Evolutionary conservation across 257 asterid genomes (phyloP).

Genomic region (Voacanga thouarsii): DNA sequence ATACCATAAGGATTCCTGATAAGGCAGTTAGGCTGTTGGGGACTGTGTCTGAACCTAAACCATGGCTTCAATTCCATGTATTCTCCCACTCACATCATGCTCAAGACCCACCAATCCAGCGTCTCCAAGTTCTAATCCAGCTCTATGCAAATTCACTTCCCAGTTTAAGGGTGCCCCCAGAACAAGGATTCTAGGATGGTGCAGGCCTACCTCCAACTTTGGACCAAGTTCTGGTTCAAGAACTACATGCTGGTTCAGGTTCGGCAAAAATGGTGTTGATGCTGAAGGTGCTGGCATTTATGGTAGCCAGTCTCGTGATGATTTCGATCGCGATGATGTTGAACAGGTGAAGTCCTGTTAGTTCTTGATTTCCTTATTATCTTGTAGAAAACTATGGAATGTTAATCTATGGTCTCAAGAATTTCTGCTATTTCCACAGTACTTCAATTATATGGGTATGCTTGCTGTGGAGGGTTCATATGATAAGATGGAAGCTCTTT

Average conservation of each 20-base stretch:
- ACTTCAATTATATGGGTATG: slow-evolving; percentile 99
- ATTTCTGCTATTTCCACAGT: slow-evolving; percentile 32
- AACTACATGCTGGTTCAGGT: slow-evolving; percentile 81
- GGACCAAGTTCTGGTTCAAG: slow-evolving; percentile 60
- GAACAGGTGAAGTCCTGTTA: slow-evolving; percentile 53
- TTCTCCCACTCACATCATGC: slow-evolving; percentile 36
- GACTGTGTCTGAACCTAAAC: neutral
- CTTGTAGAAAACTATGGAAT: neutral
- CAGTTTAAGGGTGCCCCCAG: slow-evolving; percentile 32
- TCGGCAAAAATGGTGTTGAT: slow-evolving; percentile 84
- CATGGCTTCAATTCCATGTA: slow-evolving; percentile 49
- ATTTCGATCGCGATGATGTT: slow-evolving; percentile 93
- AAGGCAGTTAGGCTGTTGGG: slow-evolving; percentile 6
- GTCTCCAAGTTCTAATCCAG: neutral
- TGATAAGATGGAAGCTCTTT: slow-evolving; percentile 85
- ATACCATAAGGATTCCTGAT: no score
- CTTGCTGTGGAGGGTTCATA: slow-evolving; percentile 95
- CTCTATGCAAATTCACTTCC: slow-evolving; percentile 22
- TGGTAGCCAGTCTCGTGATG: slow-evolving; percentile 87
- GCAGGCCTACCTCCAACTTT: slow-evolving; percentile 30
- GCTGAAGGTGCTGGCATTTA: slow-evolving; percentile 95
- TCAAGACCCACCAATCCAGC: slow-evolving; percentile 20
- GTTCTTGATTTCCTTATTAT: neutral
- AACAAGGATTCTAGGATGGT: slow-evolving; percentile 39
- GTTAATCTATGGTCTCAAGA: neutral